These are phyloP conservation scores for Chiua sp. DNA, from an alignment of 1,284 basidiomycete species.

Conservation along the genomic window DNA sequence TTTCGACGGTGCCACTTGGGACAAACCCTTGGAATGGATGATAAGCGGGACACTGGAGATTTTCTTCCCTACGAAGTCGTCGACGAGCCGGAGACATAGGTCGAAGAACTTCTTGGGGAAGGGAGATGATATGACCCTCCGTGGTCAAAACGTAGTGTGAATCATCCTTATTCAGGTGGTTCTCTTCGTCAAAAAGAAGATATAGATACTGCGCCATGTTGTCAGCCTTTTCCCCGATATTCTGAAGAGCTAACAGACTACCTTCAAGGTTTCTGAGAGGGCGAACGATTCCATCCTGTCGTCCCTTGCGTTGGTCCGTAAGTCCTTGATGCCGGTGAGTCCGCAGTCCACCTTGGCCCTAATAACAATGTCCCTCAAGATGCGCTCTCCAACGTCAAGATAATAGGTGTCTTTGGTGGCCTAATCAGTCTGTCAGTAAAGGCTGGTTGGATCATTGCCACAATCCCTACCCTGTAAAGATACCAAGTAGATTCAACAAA, in stretches of 20 bases:
- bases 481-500: constrained; percentile 96
- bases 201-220: constrained; percentile 75
- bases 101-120: constrained; percentile 59
- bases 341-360: constrained; percentile 87
- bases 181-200: constrained; percentile 89
- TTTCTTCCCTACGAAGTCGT: constrained; percentile 67
- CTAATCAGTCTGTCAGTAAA: constrained; percentile 45
- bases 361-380: constrained; percentile 76
- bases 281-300: constrained; percentile 95
- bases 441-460: background rate
- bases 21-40: constrained; percentile 45
- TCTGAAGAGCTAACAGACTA: constrained; percentile 28
- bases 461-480: constrained; percentile 77
- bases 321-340: constrained; percentile 79
- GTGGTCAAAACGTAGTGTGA: constrained; percentile 90
- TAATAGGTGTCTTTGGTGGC: constrained; percentile 93
- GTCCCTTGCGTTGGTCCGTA: constrained; percentile 80
- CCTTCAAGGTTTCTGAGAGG: constrained; percentile 90
- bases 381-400: constrained; percentile 86
- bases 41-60: constrained; percentile 77
- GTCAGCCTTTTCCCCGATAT: constrained; percentile 4
- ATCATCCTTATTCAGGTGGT: constrained; percentile 74
- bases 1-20: constrained; percentile 38
- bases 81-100: constrained; percentile 63
- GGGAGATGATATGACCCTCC: constrained; percentile 87